Conservation (phyloP, 2,329 filamentous ascomycete genomes). For the Fusarium sp. region DNA sequence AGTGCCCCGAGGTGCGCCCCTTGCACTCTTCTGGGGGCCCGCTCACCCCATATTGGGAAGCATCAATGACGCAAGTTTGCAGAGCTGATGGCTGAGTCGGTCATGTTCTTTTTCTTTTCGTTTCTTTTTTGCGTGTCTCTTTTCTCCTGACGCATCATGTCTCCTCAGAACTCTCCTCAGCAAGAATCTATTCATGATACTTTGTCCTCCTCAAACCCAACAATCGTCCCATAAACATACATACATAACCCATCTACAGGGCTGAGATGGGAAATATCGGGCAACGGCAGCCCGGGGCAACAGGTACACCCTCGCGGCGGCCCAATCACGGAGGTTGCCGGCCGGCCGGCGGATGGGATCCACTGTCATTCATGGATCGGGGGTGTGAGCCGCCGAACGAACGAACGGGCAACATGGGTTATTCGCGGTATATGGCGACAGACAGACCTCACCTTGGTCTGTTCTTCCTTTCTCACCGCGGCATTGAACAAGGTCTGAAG, state of each 20-base stretch:
- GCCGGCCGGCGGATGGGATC: conserved; percentile 32
- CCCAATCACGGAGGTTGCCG: conserved; percentile 44
- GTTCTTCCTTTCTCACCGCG: not conserved
- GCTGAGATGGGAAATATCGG: conserved; percentile 26
- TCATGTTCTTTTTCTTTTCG: not conserved
- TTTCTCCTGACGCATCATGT: not conserved
- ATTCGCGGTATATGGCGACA: too few species aligned
- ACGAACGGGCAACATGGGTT: not conserved
- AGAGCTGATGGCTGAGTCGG: conserved; percentile 2
- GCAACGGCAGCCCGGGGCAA: conserved; percentile 19
- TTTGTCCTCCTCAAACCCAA: conserved; percentile 2
- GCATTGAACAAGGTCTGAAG: not conserved
- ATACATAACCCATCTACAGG: conserved; percentile 18
- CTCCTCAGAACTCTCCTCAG: not conserved
- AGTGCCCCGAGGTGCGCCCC: conserved; percentile 3
- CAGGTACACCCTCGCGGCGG: conserved; percentile 2
- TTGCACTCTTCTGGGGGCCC: conserved; percentile 6
- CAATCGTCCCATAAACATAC: conserved; percentile 1
- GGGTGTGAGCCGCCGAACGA: not conserved
- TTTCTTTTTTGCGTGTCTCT: not conserved
- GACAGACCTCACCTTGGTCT: not conserved
- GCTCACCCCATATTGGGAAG: conserved; percentile 17
- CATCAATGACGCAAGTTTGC: conserved; percentile 10
- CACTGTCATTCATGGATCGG: not conserved
- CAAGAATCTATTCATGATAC: not conserved